phyloP scores from a whole-genome alignment of 352 stramenopile species.

The Saprolegnia diclina region DNA sequence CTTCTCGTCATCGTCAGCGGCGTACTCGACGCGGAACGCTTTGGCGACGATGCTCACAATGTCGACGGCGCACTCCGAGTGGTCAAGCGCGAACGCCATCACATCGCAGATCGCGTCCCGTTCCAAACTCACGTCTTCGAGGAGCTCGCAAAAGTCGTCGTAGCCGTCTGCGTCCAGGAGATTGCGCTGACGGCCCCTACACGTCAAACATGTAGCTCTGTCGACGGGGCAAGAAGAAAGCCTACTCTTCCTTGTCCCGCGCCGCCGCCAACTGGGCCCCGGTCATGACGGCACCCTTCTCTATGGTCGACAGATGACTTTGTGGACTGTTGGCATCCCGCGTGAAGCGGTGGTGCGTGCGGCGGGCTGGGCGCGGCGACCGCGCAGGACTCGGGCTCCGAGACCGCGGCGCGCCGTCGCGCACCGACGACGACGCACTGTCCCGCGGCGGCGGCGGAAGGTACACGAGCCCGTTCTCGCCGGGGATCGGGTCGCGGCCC shows the following conservation, averaged over 20 bases:
- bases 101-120: slow-evolving; percentile 57
- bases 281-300: slow-evolving; percentile 40
- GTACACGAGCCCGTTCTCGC: slow-evolving; percentile 39
- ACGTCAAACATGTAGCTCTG: background rate
- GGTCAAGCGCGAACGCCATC: slow-evolving; percentile 77
- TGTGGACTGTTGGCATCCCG: background rate
- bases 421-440: slow-evolving; percentile 57
- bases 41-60: slow-evolving; percentile 48
- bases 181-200: slow-evolving; percentile 45
- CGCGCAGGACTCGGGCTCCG: background rate
- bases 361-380: slow-evolving; percentile 5
- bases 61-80: slow-evolving; percentile 69
- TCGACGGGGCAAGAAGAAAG: background rate
- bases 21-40: slow-evolving; percentile 39
- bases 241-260: slow-evolving; percentile 45
- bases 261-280: slow-evolving; percentile 68
- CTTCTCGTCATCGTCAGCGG: background rate
- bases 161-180: slow-evolving; percentile 47
- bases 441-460: slow-evolving; percentile 30
- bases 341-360: slow-evolving; percentile 9
- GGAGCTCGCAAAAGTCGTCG: slow-evolving; percentile 44
- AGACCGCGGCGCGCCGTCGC: background rate
- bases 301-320: slow-evolving; percentile 3
- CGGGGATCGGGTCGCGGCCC: slow-evolving; percentile 31
- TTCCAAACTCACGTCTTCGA: slow-evolving; percentile 51